These are phyloP conservation scores for Umbelopsis sp. DNA, from an alignment of 192 early-diverging fungal genomes.

Conservation along the genomic window DNA sequence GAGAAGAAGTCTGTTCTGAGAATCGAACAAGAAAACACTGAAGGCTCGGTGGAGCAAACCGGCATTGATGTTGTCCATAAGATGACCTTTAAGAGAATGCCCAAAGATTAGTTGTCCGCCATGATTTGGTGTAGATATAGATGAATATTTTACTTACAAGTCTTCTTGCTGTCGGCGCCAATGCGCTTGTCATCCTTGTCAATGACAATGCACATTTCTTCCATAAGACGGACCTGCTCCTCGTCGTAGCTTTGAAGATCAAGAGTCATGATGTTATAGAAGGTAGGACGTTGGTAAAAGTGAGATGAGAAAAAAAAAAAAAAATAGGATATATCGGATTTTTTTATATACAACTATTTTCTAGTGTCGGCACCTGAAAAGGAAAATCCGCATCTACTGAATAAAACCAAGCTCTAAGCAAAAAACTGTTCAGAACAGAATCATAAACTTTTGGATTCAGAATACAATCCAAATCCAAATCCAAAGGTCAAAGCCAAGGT, in stretches of 20 bases:
- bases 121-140: neutral
- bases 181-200: slow-evolving; percentile 85
- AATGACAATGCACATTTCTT: slow-evolving; percentile 96
- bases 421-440: too few species aligned
- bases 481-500: too few species aligned
- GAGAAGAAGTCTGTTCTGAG: slow-evolving; percentile 80
- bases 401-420: too few species aligned
- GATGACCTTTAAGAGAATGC: slow-evolving; percentile 66
- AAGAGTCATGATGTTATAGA: slow-evolving; percentile 39
- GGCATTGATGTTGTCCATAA: slow-evolving; percentile 91
- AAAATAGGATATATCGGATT: too few species aligned
- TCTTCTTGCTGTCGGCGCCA: slow-evolving; percentile 88
- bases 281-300: slow-evolving; percentile 10
- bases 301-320: neutral
- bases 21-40: slow-evolving; percentile 94
- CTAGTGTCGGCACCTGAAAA: too few species aligned
- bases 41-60: slow-evolving; percentile 96
- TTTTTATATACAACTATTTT: too few species aligned
- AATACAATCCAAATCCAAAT: too few species aligned
- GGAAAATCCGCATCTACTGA: too few species aligned
- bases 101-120: neutral
- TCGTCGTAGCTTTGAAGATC: slow-evolving; percentile 70
- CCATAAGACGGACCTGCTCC: slow-evolving; percentile 93
- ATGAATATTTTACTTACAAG: slow-evolving; percentile 61
- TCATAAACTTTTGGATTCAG: too few species aligned